phyloP scores from a whole-genome alignment of 2,329 filamentous ascomycete genomes.

The Sarocladiaceae sp. region DNA sequence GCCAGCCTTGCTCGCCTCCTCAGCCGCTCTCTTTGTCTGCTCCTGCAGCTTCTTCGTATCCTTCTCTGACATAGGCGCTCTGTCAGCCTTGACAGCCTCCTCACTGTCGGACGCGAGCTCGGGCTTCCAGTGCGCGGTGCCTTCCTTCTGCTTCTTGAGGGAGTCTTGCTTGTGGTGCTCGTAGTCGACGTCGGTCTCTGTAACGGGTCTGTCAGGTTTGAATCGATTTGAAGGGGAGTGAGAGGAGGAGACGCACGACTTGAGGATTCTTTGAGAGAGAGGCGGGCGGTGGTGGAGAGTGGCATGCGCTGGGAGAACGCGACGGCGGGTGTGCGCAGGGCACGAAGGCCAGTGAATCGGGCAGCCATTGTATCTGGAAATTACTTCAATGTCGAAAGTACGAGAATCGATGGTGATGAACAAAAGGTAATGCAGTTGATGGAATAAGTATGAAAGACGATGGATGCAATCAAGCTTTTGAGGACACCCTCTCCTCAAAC shows the following conservation, averaged over 20 bases:
- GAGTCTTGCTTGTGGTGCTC: conserved; percentile 57
- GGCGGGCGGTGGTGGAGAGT: conserved; percentile 21
- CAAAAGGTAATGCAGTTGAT: neutral
- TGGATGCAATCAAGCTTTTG: too few species aligned
- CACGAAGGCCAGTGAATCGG: conserved; percentile 18
- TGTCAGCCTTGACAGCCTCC: conserved; percentile 67
- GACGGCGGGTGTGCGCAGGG: conserved; percentile 19
- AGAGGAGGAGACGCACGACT: conserved; percentile 21
- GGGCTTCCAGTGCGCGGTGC: conserved; percentile 69
- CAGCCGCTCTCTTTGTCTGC: conserved; percentile 47
- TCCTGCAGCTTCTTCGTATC: conserved; percentile 48
- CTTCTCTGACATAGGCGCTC: conserved; percentile 26
- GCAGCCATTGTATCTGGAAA: conserved; percentile 22
- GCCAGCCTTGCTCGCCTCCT: conserved; percentile 38
- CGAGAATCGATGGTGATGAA: neutral
- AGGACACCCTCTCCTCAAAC: too few species aligned
- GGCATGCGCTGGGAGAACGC: conserved; percentile 18
- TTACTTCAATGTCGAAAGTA: neutral
- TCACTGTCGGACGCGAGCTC: conserved; percentile 74
- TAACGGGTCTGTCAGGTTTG: neutral
- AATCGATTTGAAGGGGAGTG: neutral
- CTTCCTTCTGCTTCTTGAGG: conserved; percentile 60
- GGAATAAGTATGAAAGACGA: too few species aligned
- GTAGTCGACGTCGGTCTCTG: conserved; percentile 33
- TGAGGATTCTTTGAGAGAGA: conserved; percentile 31